Conservation (phyloP, 2,329 filamentous ascomycete genomes). For the Colletotrichum falcatum region DNA sequence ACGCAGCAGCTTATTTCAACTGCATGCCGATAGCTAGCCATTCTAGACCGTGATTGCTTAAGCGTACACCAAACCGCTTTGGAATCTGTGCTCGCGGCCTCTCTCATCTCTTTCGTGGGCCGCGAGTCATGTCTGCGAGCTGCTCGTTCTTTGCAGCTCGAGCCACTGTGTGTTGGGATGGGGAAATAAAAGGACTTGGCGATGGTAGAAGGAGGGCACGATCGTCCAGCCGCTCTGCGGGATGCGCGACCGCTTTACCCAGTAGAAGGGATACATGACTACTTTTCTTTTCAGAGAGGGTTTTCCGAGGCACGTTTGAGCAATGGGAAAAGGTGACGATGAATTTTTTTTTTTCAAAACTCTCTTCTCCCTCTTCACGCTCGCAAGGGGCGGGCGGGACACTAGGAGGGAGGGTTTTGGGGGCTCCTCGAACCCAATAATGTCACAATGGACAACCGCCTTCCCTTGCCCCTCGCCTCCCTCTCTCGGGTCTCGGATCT, state of each 20-base stretch:
- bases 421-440: background rate
- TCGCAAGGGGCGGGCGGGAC: background rate
- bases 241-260: too few species aligned
- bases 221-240: background rate
- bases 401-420: background rate
- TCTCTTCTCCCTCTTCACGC: background rate
- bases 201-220: too few species aligned
- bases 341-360: too few species aligned
- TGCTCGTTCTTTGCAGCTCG: background rate
- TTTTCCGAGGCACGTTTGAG: too few species aligned
- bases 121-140: too few species aligned
- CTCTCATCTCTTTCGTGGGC: too few species aligned
- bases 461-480: background rate
- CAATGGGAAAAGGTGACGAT: too few species aligned
- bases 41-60: constrained; percentile 10
- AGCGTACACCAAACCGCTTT: constrained; percentile 37
- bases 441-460: background rate
- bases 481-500: background rate
- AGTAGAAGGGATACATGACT: background rate
- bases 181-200: background rate
- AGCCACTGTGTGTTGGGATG: background rate
- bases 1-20: background rate
- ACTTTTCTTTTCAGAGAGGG: too few species aligned
- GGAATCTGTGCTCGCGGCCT: background rate
- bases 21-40: constrained; percentile 29